Evolutionary conservation across 2,329 filamentous ascomycete species (phyloP).

Genomic region (Lachnellula arida): DNA sequence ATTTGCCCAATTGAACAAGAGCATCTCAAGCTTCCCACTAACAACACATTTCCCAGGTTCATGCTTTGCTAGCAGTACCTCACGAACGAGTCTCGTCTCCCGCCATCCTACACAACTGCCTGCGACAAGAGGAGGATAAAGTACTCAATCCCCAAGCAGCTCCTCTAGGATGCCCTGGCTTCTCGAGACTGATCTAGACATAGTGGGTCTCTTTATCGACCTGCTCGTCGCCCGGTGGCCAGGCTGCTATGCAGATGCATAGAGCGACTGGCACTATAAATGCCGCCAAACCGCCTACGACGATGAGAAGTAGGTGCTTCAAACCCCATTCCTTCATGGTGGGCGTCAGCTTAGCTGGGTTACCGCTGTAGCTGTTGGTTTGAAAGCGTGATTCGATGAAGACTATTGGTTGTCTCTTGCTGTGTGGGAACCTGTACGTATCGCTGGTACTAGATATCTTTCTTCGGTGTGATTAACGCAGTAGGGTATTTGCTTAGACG

Average conservation of each 20-base stretch:
- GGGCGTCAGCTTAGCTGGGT: constrained; percentile 8
- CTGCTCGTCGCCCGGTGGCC: constrained; percentile 5
- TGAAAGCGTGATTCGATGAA: constrained; percentile 10
- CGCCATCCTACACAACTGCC: not conserved
- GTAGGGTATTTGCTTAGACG: constrained; percentile 12
- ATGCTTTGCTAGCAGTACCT: no score
- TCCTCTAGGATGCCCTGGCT: constrained; percentile 7
- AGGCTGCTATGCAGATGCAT: constrained; percentile 1
- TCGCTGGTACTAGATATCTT: constrained; percentile 10
- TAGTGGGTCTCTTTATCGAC: constrained; percentile 12
- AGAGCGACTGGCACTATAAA: constrained; percentile 5
- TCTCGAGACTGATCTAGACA: constrained; percentile 12
- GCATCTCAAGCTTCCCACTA: no score
- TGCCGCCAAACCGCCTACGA: constrained; percentile 8
- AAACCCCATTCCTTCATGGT: constrained; percentile 8
- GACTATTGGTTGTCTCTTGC: constrained; percentile 10
- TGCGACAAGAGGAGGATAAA: not conserved
- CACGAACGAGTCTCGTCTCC: constrained; percentile 6
- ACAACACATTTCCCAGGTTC: no score
- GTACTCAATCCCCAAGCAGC: constrained; percentile 2
- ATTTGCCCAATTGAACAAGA: no score
- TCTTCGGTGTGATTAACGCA: constrained; percentile 8
- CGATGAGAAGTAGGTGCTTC: constrained; percentile 2
- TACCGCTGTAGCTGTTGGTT: constrained; percentile 7
- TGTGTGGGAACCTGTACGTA: constrained; percentile 10